These are phyloP conservation scores for Sophora flavescens DNA, from an alignment of 306 rosid genomes.

Conservation along the genomic window DNA sequence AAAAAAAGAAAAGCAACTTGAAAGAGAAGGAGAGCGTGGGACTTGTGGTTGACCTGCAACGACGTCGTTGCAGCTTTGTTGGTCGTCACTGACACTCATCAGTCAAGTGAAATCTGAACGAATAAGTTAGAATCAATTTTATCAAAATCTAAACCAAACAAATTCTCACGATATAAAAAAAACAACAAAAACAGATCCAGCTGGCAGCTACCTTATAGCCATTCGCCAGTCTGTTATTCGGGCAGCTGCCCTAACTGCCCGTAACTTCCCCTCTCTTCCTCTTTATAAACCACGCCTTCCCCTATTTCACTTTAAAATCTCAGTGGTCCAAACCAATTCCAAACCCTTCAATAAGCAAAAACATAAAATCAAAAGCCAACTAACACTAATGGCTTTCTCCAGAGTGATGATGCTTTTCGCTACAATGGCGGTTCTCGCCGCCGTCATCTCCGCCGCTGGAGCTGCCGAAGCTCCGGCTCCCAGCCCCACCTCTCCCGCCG, in stretches of 20 bases:
- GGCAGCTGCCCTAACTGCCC: constrained; percentile 79
- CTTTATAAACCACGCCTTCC: constrained; percentile 50
- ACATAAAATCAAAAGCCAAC: background rate
- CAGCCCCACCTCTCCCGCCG: constrained; percentile 69
- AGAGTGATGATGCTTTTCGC: constrained; percentile 50
- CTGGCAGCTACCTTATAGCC: constrained; percentile 53
- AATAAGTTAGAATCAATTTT: no score
- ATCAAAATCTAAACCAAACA: no score
- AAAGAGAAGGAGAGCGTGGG: background rate
- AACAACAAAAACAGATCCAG: constrained; percentile 51
- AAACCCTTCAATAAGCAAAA: constrained; percentile 40
- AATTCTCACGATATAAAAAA: no score
- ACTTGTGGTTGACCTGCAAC: background rate
- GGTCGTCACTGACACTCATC: no score
- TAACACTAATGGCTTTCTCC: constrained; percentile 65
- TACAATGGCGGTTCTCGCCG: constrained; percentile 53
- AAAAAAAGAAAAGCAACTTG: background rate
- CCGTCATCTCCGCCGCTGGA: constrained; percentile 44
- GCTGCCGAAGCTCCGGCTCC: constrained; percentile 84
- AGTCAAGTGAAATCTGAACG: constrained; percentile 45
- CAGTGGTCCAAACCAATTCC: background rate
- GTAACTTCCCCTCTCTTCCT: constrained; percentile 22
- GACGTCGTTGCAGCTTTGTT: constrained; percentile 15
- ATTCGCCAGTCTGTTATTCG: constrained; percentile 72
- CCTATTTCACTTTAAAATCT: background rate